phyloP scores from a whole-genome alignment of 495 filamentous ascomycete genomes.

The Tuber indicum region DNA sequence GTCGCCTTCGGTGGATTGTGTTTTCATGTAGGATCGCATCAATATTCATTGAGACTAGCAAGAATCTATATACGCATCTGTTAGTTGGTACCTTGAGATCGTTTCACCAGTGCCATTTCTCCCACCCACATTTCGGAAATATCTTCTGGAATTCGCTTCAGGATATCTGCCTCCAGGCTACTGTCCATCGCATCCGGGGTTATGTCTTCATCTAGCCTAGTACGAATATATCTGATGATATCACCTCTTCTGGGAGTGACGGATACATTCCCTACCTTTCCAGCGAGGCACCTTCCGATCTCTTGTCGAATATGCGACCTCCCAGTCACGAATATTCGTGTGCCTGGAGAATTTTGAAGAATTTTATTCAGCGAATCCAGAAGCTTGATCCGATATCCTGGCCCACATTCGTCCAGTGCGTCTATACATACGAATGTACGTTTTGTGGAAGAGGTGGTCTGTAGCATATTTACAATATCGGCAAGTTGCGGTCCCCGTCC shows the following conservation, averaged over 20 bases:
- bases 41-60: not conserved
- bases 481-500: not conserved
- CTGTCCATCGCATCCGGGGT: not conserved
- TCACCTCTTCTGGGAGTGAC: not conserved
- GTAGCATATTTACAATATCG: not conserved
- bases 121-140: not conserved
- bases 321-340: not conserved
- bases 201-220: not conserved
- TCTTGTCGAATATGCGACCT: not conserved
- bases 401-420: not conserved
- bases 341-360: not conserved
- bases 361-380: not conserved
- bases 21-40: not conserved
- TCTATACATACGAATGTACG: not conserved
- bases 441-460: not conserved
- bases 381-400: not conserved
- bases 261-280: not conserved
- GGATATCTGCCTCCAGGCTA: not conserved
- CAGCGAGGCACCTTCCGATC: not conserved
- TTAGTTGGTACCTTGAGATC: not conserved
- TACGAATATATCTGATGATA: not conserved
- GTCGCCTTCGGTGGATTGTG: not conserved
- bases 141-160: not conserved
- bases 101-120: not conserved
- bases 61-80: not conserved